Base-by-base conservation (phyloP, 441 rosid species). In the Pelargonium citronellum region DNA sequence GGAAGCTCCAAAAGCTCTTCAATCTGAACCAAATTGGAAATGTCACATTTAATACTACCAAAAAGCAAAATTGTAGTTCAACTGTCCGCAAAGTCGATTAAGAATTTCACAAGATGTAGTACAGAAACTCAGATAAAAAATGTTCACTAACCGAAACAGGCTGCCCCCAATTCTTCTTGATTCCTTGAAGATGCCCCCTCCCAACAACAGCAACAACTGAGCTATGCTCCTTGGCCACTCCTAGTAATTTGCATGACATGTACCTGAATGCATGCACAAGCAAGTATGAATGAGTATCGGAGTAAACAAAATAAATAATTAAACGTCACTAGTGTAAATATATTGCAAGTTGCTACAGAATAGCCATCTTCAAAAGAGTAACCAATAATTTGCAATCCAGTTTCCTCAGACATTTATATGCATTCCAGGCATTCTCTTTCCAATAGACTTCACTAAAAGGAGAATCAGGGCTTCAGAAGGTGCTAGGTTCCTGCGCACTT, bases 151-250 rank as follows among this genome's bases (percentile, higher is more conserved):
- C 91, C 85, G 22, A 65, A 70, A 95, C 81, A 72, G 91, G 89
- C 73, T 90, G 92, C 81, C 85, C 78, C 99, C 97, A 91, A 24
- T 90, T 76, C 80, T 83, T 86, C 82, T 80, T 86, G 70, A 95
- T 95, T 77, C 96, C 99, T 67, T 84, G 83, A 74, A 95, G 81
- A 78, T 95, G 99, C 5, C 97, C 97, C 85, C 85, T 95, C 58
- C 99, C 97, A 17, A 95, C 91, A 30, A 94, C 96, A 37, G 95
- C 97, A 46, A 91, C 96, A 0, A 94, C 96, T 67, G 87, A 83
- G 68, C 82, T 72, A 70, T 90, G 92, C 78, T 88, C 87, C 12
- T 85, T 77, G 2, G 94, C 98, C 76, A 79, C 80, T 69, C 73
- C 79, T 20, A 83, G 84, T 73, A 94, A 78, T 4, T 57, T 73